Conservation (phyloP, 768 basidiomycete genomes). For the Amyloporia xantha region DNA sequence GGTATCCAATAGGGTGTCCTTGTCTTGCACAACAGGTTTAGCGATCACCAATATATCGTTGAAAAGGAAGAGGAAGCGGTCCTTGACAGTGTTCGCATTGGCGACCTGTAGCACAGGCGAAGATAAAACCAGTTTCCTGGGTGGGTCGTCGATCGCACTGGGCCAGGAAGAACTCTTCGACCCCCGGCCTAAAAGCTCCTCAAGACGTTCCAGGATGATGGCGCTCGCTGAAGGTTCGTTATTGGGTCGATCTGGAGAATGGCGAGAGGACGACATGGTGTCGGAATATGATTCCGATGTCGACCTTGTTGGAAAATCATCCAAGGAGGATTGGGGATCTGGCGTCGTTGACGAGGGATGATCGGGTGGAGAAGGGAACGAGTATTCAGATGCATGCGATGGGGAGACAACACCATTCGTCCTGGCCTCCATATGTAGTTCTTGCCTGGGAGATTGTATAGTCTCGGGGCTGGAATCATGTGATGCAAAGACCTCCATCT, state of each 20-base stretch:
- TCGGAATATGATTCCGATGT: slow-evolving; percentile 70
- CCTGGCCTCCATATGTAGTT: slow-evolving; percentile 10
- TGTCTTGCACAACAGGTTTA: slow-evolving; percentile 75
- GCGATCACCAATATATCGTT: slow-evolving; percentile 90
- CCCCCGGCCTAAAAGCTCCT: slow-evolving; percentile 61
- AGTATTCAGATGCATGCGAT: slow-evolving; percentile 13
- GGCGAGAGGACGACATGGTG: slow-evolving; percentile 53
- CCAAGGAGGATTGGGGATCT: slow-evolving; percentile 72
- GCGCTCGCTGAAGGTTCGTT: slow-evolving; percentile 37
- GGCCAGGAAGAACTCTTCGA: slow-evolving; percentile 52
- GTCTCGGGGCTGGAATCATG: slow-evolving; percentile 11
- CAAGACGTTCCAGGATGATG: slow-evolving; percentile 59
- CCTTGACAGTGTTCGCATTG: slow-evolving; percentile 90
- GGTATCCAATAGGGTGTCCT: slow-evolving; percentile 53
- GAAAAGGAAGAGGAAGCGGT: slow-evolving; percentile 96
- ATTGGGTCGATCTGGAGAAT: slow-evolving; percentile 38
- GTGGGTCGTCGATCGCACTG: slow-evolving; percentile 73
- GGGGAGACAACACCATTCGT: slow-evolving; percentile 14
- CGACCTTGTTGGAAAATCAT: slow-evolving; percentile 61
- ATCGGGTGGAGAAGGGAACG: slow-evolving; percentile 37
- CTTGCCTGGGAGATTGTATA: slow-evolving; percentile 5
- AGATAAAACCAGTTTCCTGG: slow-evolving; percentile 77
- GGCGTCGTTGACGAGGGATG: slow-evolving; percentile 60
- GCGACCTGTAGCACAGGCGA: slow-evolving; percentile 91
- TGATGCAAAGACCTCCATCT: background rate